A percentile compares a stretch with the other conserved stretches of the same genome.
phyloP scores from a whole-genome alignment of 306 rosid genomes.

The Ormosia emarginata region DNA sequence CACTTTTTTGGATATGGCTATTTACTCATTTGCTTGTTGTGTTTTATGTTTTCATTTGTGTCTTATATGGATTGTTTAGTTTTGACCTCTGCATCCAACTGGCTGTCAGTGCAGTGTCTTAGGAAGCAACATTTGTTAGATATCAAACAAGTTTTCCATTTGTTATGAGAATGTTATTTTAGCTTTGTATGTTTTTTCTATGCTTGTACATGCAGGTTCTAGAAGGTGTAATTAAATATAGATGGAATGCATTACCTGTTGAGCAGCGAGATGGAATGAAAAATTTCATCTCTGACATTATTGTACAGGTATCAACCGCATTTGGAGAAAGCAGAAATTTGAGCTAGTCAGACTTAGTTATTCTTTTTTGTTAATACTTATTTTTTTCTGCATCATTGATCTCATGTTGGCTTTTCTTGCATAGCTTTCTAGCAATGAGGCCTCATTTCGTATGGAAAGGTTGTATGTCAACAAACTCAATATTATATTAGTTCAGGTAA shows the following conservation, averaged over 20 bases:
- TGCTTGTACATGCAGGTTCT: constrained; percentile 57
- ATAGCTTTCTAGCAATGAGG: constrained; percentile 85
- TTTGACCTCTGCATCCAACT: background rate
- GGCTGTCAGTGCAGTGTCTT: background rate
- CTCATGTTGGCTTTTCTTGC: constrained; percentile 14
- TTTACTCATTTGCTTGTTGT: background rate
- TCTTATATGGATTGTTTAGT: background rate
- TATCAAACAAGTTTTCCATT: background rate
- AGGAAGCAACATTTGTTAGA: background rate
- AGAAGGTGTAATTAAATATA: constrained; percentile 95
- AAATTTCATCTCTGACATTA: constrained; percentile 92
- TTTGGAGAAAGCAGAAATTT: background rate
- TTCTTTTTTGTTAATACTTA: background rate
- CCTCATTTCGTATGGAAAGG: constrained; percentile 83
- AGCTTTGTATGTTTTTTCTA: background rate
- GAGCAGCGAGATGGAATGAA: constrained; percentile 99
- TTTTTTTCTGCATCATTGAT: constrained; percentile 10
- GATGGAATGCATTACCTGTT: constrained; percentile 98
- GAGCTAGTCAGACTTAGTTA: background rate
- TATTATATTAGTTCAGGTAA: constrained; percentile 95
- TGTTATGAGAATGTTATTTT: background rate
- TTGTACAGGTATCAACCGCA: constrained; percentile 66
- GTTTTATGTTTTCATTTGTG: background rate
- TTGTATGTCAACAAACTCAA: constrained; percentile 98
- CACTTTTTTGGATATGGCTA: background rate